Evolutionary conservation across 768 basidiomycete genomes (phyloP), one percentile per base, ranked within the genome.

Genomic region (Boletus rex-veris): DNA sequence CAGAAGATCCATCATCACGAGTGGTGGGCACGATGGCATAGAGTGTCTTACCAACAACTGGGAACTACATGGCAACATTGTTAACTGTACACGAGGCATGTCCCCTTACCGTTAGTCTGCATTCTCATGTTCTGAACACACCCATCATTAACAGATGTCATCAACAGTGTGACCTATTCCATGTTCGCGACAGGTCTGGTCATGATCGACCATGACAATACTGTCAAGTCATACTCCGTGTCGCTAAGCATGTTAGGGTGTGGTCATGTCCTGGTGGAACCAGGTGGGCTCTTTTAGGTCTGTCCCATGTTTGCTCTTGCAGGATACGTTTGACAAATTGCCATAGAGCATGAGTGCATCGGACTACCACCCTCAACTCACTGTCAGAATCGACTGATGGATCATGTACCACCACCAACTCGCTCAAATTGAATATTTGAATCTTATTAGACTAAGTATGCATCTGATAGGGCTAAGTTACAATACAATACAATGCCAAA

Each of bases 321-420:
- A 19, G 16, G 19, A 14, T 7, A 7, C 1, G 11, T 28, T n/a
- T 43, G 44, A 54, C 40, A 7, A 26, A 4, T 45, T 4, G 15
- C 15, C 16, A 14, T 62, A 95, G 94, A 81, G 78, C 51, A 68
- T 94, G 26, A 74, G 78, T 50, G 76, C 84, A 1, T 96, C 94
- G 0, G 89, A 96, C 43, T 88, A 86, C 63, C 96, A 98, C 62
- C 86, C 92, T 6, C 90, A 93, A 66, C 71, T 96, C 5, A 88
- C 88, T 0, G 80, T 87, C 14, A 90, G 86, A n/a, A 7, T 84
- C 88, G 7, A 83, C 90, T 1, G 96, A 98, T 70, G 96, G 96
- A 1, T 75, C 84, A 0, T 87, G 86, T 58, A 75, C 78, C 38
- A 92, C 88, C 3, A 90, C 86, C 7, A 91, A 91, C 62, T 75